These are phyloP conservation scores for Phytopythium montanum DNA, from an alignment of 352 stramenopile genomes.

Conservation along the genomic window DNA sequence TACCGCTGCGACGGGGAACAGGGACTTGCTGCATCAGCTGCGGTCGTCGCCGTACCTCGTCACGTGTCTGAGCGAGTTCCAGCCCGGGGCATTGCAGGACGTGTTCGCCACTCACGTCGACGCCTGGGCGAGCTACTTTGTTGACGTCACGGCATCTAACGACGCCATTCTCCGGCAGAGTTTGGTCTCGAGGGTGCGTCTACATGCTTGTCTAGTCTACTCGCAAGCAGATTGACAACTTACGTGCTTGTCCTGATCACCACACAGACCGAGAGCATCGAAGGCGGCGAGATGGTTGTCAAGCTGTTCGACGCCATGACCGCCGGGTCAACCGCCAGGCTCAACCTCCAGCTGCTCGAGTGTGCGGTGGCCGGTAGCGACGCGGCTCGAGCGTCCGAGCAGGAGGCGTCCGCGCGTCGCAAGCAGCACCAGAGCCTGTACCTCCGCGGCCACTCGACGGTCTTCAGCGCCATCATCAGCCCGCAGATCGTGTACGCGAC, in stretches of 20 bases:
- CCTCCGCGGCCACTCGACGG: conserved; percentile 34
- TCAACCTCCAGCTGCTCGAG: conserved; percentile 50
- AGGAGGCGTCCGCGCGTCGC: conserved; percentile 30
- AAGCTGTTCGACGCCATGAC: conserved; percentile 45
- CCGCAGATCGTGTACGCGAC: conserved; percentile 40
- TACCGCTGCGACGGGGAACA: conserved; percentile 18
- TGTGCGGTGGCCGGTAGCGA: conserved; percentile 32
- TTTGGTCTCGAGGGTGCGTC: conserved; percentile 34
- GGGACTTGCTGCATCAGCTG: conserved; percentile 50
- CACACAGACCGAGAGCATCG: conserved; percentile 50
- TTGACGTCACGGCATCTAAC: conserved; percentile 47
- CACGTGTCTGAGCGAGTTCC: conserved; percentile 57
- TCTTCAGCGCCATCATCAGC: conserved; percentile 42
- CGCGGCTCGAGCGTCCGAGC: conserved; percentile 27
- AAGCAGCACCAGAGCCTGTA: conserved; percentile 61
- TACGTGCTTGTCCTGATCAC: conserved; percentile 1
- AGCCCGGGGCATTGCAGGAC: conserved; percentile 55
- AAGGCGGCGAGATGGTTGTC: conserved; percentile 45
- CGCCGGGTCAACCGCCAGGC: conserved; percentile 26
- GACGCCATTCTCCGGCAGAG: conserved; percentile 54
- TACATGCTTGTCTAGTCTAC: background rate
- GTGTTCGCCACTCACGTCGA: conserved; percentile 61
- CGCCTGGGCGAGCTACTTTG: conserved; percentile 62
- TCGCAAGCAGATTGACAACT: conserved; percentile 2
- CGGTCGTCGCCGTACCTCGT: conserved; percentile 49